These are phyloP conservation scores for Globisporangium nagaii DNA, from an alignment of 352 stramenopile genomes.

Conservation along the genomic window DNA sequence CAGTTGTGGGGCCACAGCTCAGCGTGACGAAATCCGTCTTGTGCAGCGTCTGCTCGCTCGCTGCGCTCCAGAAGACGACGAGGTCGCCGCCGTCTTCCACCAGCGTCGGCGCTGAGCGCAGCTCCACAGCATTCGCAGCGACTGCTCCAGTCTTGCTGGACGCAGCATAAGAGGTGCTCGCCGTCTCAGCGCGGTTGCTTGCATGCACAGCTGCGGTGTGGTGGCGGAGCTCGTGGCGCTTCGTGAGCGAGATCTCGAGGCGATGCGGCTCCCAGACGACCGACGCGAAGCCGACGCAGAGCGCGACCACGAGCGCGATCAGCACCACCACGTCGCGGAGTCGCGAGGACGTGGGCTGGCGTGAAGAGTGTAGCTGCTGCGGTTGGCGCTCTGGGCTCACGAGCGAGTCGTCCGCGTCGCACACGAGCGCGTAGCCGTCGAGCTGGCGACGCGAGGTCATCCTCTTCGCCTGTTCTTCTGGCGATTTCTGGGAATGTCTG, in stretches of 20 bases:
- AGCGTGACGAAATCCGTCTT: constrained; percentile 53
- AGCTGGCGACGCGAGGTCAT: not conserved
- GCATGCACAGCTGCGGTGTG: not conserved
- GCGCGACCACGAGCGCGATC: not conserved
- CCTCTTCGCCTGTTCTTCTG: not conserved
- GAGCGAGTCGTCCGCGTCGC: not conserved
- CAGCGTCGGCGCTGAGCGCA: constrained; percentile 30
- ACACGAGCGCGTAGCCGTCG: constrained; percentile 1
- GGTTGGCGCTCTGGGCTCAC: not conserved
- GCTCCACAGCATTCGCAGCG: constrained; percentile 5
- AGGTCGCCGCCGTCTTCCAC: constrained; percentile 47
- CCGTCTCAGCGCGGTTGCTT: not conserved
- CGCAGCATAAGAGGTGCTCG: not conserved
- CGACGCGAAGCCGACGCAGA: not conserved
- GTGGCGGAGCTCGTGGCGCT: not conserved
- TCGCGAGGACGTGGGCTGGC: not conserved
- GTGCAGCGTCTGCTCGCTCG: constrained; percentile 5
- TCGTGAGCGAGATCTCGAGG: not conserved
- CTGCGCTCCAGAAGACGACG: constrained; percentile 38
- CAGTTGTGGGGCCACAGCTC: constrained; percentile 51
- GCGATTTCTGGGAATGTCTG: no score
- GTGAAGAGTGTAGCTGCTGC: not conserved
- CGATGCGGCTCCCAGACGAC: not conserved
- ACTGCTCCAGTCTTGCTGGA: not conserved
- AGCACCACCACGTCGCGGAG: constrained; percentile 3